Base-by-base conservation (phyloP, 352 stramenopile species). In the Lagenidium giganteum region DNA sequence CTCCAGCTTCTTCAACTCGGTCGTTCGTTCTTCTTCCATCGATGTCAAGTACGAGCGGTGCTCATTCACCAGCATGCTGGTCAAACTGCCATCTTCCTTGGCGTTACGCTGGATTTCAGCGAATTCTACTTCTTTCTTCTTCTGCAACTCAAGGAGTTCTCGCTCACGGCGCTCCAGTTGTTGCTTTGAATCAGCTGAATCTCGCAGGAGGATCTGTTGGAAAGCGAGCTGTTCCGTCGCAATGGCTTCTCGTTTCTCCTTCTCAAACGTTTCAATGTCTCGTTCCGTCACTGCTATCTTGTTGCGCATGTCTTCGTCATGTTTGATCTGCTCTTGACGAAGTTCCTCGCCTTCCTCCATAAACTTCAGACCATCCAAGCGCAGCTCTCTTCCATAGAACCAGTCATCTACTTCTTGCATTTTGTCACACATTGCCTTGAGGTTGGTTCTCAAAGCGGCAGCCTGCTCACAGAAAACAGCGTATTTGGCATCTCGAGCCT, bases 351-450 rank as follows among this genome's bases (percentile, higher is more conserved):
- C 83, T 29, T 90, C 73, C 2, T 80, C 65, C 36, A 70, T 47
- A 2, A 95, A 44, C 24, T 56, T 58, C n/a, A 75, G 43, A 12
- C 85, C 89, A 41, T 92, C 83, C 35, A 96, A 40, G 5, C 85
- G 77, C 42, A 97, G 51, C 40, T 96, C 91, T 7, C 79, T 81
- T 1, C 82, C 79, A 42, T 85, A 97, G 60, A 94, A 97, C 87
- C 91, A 97, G 63, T 97, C 87, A 41, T 97, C 88, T n/a, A 93
- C 83, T 47, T 93, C 81, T 4, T 85, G 77, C 57, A 97, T 96
- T 36, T 93, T 72, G 17, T 62, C 67, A 25, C 72, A 61, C n/a
- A 90, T 67, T 5, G 33, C 52, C n/a, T 69, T 58, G 8, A 91
- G 37, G 20, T 70, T 63, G 9, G 39, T 51, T 11, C 87, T 69